Evolutionary conservation across 768 basidiomycete genomes (phyloP).

Genomic region (Crucibulum laeve): DNA sequence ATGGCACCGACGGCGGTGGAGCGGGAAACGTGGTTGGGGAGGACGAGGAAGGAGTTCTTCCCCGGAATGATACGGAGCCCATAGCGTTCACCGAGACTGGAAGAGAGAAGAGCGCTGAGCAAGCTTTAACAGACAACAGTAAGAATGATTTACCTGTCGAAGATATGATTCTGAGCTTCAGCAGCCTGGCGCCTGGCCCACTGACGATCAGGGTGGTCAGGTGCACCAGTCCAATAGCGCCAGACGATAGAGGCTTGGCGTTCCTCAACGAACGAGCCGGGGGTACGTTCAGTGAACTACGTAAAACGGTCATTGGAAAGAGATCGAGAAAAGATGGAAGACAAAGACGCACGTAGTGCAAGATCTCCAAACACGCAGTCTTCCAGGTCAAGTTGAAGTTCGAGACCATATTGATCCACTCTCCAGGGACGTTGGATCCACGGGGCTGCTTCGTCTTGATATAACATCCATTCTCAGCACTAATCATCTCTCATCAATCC

Average conservation of each 20-base stretch:
- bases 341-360: constrained; percentile 67
- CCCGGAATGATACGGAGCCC: constrained; percentile 82
- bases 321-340: constrained; percentile 4
- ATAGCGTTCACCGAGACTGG: constrained; percentile 75
- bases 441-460: constrained; percentile 48
- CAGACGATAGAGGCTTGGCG: constrained; percentile 80
- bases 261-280: constrained; percentile 81
- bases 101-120: not conserved
- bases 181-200: constrained; percentile 88
- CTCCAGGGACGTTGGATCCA: constrained; percentile 13
- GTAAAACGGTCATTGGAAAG: not conserved
- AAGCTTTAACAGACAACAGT: not conserved
- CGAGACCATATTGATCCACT: constrained; percentile 80
- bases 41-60: constrained; percentile 72
- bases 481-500: constrained; percentile 17
- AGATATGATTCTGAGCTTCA: constrained; percentile 90
- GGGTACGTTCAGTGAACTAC: constrained; percentile 86
- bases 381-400: constrained; percentile 84
- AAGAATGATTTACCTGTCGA: constrained; percentile 51
- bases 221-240: constrained; percentile 72
- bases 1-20: constrained; percentile 83
- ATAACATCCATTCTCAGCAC: constrained; percentile 87
- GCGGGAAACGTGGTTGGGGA: constrained; percentile 80
- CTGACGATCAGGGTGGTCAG: constrained; percentile 50
- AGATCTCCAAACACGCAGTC: constrained; percentile 71